Base-by-base conservation (phyloP, 345 rosid genomes). In the Rhizophora mangle region DNA sequence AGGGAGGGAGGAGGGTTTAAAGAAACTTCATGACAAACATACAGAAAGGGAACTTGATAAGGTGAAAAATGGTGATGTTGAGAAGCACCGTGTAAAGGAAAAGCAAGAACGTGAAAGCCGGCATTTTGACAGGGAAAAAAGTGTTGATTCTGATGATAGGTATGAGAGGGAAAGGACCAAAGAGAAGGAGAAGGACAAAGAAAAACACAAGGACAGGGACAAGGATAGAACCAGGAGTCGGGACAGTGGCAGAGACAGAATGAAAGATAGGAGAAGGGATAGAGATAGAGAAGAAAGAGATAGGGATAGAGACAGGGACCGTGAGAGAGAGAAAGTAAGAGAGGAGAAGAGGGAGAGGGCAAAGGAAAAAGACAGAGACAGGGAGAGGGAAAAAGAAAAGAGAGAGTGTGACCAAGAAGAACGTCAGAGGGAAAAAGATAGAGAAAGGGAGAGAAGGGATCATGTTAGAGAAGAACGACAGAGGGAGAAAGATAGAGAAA, bases 41-140 rank as follows among this genome's bases (percentile, higher is more conserved):
- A 75, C 78, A 58, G 86, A 82, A 57, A 79, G 74, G 69, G 89
- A 83, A 65, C 76, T 77, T 43, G 88, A 84, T 34, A 87, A 82
- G 83, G 92, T 83, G 61, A 83, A 77, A 22, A 74, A 70, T 63
- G 37, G 37, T 34, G 37, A 34, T 34, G 78, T 73, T 36, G 88
- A 83, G 76, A 80, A 84, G 69, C 85, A 77, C 32, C 76, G 82
- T 67, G 89, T 80, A 53, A 72, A 75, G 30, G 88, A 84, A 67
- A 84, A 82, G 78, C 78, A 71, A 53, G 81, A 74, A 16, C 74
- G 75, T 3, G 78, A 77, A 63, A 83, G 80, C 57, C 68, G 84
- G 53, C 83, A 80, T 53, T 76, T 80, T 11, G 87, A 85, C 58
- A 74, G 86, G 63, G 87, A 79, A 63, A 83, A 76, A 78, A 85